Conservation (phyloP, 257 asterid genomes). For the Primulina huaijiensis region DNA sequence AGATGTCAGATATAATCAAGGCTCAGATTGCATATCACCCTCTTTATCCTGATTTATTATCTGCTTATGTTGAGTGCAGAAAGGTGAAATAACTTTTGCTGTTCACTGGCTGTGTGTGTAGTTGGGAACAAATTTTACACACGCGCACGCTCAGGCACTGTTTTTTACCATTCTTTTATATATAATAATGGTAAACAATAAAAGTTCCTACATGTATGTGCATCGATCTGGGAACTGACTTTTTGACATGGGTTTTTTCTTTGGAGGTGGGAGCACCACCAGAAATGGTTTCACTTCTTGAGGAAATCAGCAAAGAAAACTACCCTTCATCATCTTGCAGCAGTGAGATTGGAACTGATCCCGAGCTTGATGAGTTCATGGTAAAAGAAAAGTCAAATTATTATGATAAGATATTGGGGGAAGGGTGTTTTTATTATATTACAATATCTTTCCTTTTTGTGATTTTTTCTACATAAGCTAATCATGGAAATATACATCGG, state of each 20-base stretch:
- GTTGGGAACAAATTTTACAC: no score
- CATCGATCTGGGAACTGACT: not conserved
- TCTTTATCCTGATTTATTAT: constrained; percentile 66
- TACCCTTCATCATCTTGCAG: constrained; percentile 22
- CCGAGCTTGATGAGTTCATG: constrained; percentile 82
- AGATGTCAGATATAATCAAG: constrained; percentile 53
- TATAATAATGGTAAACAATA: no score
- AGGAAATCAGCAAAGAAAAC: constrained; percentile 60
- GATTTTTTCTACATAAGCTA: not conserved
- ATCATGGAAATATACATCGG: not conserved
- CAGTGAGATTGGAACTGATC: constrained; percentile 53
- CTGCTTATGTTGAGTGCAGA: constrained; percentile 68
- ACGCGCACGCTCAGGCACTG: not conserved
- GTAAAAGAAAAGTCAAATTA: constrained; percentile 26
- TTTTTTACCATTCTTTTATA: not conserved
- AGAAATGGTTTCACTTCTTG: constrained; percentile 62
- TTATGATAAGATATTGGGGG: not conserved
- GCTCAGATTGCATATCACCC: constrained; percentile 84
- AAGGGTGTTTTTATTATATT: not conserved
- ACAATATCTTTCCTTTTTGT: not conserved
- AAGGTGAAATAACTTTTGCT: constrained; percentile 39
- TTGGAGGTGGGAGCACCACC: constrained; percentile 75
- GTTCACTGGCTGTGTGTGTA: not conserved
- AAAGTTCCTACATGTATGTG: not conserved
- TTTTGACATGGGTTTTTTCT: constrained; percentile 1